Conservation (phyloP, 2,329 filamentous ascomycete genomes). For the Monosporascus sp. region DNA sequence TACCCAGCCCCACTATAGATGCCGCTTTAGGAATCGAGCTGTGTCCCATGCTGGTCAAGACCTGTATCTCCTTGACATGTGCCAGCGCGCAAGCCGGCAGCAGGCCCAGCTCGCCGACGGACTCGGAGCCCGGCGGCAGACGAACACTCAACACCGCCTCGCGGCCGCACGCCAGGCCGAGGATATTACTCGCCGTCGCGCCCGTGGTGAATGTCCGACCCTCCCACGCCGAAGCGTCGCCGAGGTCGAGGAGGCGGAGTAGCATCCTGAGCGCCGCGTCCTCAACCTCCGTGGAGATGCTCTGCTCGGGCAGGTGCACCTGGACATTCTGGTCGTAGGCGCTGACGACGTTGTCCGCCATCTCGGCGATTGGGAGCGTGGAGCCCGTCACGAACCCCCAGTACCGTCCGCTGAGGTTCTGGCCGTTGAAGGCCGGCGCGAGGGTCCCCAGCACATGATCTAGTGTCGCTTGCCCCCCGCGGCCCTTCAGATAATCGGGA, state of each 20-base stretch:
- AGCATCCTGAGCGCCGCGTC: constrained; percentile 66
- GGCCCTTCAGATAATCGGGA: constrained; percentile 26
- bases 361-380: constrained; percentile 69
- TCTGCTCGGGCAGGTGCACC: constrained; percentile 75
- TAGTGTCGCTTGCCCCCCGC: constrained; percentile 28
- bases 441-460: constrained; percentile 42
- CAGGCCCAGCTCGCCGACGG: constrained; percentile 67
- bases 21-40: constrained; percentile 83
- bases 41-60: constrained; percentile 78
- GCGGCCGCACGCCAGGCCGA: constrained; percentile 63
- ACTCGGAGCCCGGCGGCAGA: constrained; percentile 26
- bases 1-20: constrained; percentile 73
- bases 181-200: constrained; percentile 73
- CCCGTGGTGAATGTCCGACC: constrained; percentile 54
- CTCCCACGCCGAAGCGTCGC: constrained; percentile 54
- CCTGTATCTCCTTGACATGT: constrained; percentile 63
- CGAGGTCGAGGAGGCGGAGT: constrained; percentile 59
- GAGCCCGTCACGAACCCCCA: constrained; percentile 90
- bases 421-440: constrained; percentile 59
- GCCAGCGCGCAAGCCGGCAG: constrained; percentile 60
- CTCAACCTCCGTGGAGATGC: constrained; percentile 72
- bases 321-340: constrained; percentile 78
- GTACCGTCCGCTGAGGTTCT: constrained; percentile 63
- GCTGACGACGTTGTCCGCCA: constrained; percentile 81
- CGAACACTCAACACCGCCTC: constrained; percentile 54